Evolutionary conservation across 768 basidiomycete species (phyloP), one percentile per base, ranked within the genome.

Genomic region (Amanita brunnescens): DNA sequence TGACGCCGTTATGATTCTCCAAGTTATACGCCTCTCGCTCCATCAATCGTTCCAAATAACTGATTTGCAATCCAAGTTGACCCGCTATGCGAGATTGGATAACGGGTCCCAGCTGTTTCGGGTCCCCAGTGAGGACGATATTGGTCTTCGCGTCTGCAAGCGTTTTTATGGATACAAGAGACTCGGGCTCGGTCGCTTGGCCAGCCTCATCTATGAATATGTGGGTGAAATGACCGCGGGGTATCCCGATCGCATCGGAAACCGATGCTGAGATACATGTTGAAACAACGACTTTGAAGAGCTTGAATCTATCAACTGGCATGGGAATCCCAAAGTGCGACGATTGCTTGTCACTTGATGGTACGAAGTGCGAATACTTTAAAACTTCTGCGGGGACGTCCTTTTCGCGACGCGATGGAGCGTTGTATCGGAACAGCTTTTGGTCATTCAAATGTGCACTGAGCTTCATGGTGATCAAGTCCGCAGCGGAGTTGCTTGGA

Each of bases 401-500:
- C 10, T 20, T 38, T 6, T 7, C 16, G 14, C 29, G 6, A 34
- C 26, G 67, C 6, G 71, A 72, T 6, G 69, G 64, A 0, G 78
- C 74, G 45, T 75, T 72, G 39, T 77, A 62, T 2, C 78, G 68
- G 62, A 78, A 77, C 16, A 80, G 55, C 24, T 68, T 60, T 6
- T 71, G 61, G 14, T 56, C 48, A 38, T 43, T 50, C 26, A 67
- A 43, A 2, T 34, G 32, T 13, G 9, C 5, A 13, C 39, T 58
- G 21, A 79, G 68, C 1, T 74, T 63, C 23, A 58, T 58, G 0
- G 75, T 68, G 14, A 78, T 64, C n/a, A 79, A 61, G 54, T 80
- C 78, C 0, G 79, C 75, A 0, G 78, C 77, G 2, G 76, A 76
- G 58, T 79, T 79, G 57, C 76, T 76, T 0, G 78, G 78, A 1